Evolutionary conservation across 257 asterid genomes (phyloP), one percentile per base, ranked within the genome.

Genomic region (Nicotiana obtusifolia): DNA sequence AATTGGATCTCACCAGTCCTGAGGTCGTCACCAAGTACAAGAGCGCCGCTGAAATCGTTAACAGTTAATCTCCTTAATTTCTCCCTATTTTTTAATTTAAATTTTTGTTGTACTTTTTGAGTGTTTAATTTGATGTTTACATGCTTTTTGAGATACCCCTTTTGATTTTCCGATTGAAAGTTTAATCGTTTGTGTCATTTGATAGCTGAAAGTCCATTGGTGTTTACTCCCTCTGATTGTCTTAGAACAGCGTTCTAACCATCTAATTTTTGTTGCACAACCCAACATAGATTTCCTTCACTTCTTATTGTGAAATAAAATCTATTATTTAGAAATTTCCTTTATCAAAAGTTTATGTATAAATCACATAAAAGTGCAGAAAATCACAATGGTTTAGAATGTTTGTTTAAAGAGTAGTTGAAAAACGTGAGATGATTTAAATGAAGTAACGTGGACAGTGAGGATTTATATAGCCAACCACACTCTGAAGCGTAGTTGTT

Each of bases 1-100:
- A 95, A 91, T 81, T 93, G 90, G 99, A 93, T 92, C 98, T 95
- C 88, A 87, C 93, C 60, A 88, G 89, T 82, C 88, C 94, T 6
- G 99, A 93, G 83, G 99, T 95, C 15, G 99, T 95, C 86, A 95
- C 99, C 64, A 95, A 93, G 83, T 95, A 95, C 88, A 95, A 95
- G 88, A 82, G 92, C 78, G 98, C 99, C 24, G 95, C 99, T 52
- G 99, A 95, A 85, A 95, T 95, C 73, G 92, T 91, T 54, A 95
- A 93, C 89, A 95, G 99, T 93, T 35, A 84, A 83, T 22, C 28
- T 52, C 56, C 35, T 14, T 41, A 41, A 8, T 79, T 64, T 15
- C 22, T 65, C 53, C 19, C 6, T 0, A 0, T 41, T 62, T 68
- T 20, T 13, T 28, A 49, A 14, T 26, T 41, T 7, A 41, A 5